Base-by-base conservation (phyloP, 768 basidiomycete species). In the Russula lepida region DNA sequence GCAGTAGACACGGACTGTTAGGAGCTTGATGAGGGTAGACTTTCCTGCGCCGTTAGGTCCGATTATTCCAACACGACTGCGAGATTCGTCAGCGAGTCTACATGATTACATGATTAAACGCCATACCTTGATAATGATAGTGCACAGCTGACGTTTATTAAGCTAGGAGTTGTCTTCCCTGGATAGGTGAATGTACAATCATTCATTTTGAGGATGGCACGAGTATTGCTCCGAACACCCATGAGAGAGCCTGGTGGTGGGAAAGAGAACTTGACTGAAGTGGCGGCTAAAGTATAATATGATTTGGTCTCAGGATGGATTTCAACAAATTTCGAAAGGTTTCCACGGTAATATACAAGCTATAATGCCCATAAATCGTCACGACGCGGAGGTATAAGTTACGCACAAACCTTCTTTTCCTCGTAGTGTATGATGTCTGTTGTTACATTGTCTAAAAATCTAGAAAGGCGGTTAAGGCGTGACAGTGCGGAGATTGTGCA, bases 381-480 rank as follows among this genome's bases (percentile, higher is more conserved):
- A 53, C 32, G 58, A 44, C 28, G 67, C 59, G 30, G 68, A 54
- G 59, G 41, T 54, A 66, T 58, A 49, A 55, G 35, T 44, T 2
- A 37, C 21, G 63, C 64, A 60, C 64, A 66, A 64, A 83, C 88
- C 80, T 94, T 95, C 78, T 98, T 98, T 58, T 77, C 76, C 77
- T 97, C 94, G 76, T 97, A 98, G 77, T 97, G 95, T 64, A 98
- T 93, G 69, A 98, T 92, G 74, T 98, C 94, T 66, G 95, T 92
- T 60, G 94, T 95, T 57, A 97, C 85, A 74, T 89, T 86, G 76
- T 98, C 95, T 69, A 98, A 78, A 78, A 98, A 98, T 60, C 89
- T 91, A 39, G 56, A 21, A 62, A 39, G 47, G 63, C n/a, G 12
- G 56, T 46, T 46, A 49, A 63, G 46, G 21, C 7, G n/a, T 30